phyloP scores from a whole-genome alignment of 441 rosid species.

The Cnidoscolus chayamansa region DNA sequence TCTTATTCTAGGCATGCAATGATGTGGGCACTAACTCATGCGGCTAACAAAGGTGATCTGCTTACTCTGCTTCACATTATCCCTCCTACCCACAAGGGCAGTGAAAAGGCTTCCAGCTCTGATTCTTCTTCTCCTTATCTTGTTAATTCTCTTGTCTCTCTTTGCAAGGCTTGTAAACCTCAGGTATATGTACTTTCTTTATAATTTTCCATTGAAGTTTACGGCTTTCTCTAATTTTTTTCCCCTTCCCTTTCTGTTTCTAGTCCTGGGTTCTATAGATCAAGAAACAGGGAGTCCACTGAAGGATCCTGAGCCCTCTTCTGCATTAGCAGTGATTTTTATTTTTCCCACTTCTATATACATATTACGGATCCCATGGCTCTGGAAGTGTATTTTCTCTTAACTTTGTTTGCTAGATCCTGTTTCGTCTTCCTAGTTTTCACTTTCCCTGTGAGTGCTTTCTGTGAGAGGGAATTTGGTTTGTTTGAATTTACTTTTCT shows the following conservation, averaged over 20 bases:
- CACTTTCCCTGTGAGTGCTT: slow-evolving; percentile 5
- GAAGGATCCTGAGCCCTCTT: not conserved
- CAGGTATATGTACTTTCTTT: slow-evolving; percentile 44
- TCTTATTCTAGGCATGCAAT: slow-evolving; percentile 79
- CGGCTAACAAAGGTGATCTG: slow-evolving; percentile 68
- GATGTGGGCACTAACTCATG: slow-evolving; percentile 96
- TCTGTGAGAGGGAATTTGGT: not conserved
- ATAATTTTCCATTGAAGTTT: not conserved
- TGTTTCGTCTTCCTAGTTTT: not conserved
- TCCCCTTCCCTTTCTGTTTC: not conserved
- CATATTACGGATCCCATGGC: not conserved
- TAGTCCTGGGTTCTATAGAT: slow-evolving; percentile 9
- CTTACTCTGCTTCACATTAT: slow-evolving; percentile 74
- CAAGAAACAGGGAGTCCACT: not conserved
- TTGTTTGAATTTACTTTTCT: not conserved
- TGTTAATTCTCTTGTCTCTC: slow-evolving; percentile 71
- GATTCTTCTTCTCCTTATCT: slow-evolving; percentile 43
- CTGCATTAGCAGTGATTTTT: not conserved
- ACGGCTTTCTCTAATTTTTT: not conserved
- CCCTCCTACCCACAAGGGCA: slow-evolving; percentile 30
- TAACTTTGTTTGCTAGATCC: not conserved
- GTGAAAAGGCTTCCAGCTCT: slow-evolving; percentile 17
- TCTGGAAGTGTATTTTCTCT: not conserved
- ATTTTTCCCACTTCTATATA: not conserved
- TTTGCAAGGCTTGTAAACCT: slow-evolving; percentile 84